Percentiles rank a stretch among this genome's conserved stretches.
phyloP scores from a whole-genome alignment of 176 grass and related monocot species.

The Musa troglodytarum region DNA sequence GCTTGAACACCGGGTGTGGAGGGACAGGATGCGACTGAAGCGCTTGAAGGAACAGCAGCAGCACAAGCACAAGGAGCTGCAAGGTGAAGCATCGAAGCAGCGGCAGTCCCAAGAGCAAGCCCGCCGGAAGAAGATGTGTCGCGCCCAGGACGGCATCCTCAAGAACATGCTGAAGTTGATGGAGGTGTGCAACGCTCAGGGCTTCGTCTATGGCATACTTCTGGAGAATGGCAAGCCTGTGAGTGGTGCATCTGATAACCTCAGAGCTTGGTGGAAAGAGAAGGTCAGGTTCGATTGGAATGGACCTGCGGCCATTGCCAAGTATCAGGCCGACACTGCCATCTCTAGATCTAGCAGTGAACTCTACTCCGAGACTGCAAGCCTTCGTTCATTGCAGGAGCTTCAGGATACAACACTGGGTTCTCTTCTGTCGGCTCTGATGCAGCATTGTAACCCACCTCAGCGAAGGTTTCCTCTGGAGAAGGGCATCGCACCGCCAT shows the following conservation, averaged over 20 bases:
- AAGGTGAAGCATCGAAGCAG: conserved; percentile 16
- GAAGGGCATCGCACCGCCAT: conserved; percentile 62
- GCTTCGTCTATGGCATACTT: conserved; percentile 92
- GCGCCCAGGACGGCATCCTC: conserved; percentile 84
- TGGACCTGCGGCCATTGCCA: conserved; percentile 58
- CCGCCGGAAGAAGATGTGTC: conserved; percentile 90
- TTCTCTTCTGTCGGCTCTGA: conserved; percentile 67
- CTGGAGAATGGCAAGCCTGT: conserved; percentile 88
- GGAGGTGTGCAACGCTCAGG: conserved; percentile 91
- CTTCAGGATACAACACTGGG: conserved; percentile 93
- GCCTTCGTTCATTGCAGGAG: conserved; percentile 53
- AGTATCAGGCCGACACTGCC: conserved; percentile 35
- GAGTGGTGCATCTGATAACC: conserved; percentile 78
- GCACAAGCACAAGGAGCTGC: conserved; percentile 5
- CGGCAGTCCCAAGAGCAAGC: conserved; percentile 62
- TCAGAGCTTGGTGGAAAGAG: conserved; percentile 92
- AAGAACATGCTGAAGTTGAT: conserved; percentile 99
- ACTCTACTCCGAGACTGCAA: neutral
- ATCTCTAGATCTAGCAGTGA: neutral
- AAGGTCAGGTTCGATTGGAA: conserved; percentile 90
- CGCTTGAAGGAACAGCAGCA: conserved; percentile 64
- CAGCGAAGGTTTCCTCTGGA: conserved; percentile 80
- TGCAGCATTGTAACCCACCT: conserved; percentile 89
- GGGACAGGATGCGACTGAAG: conserved; percentile 56
- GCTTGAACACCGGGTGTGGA: conserved; percentile 79